These are phyloP conservation scores for Claviceps monticola DNA, from an alignment of 2,329 filamentous ascomycete species.

Conservation along the genomic window DNA sequence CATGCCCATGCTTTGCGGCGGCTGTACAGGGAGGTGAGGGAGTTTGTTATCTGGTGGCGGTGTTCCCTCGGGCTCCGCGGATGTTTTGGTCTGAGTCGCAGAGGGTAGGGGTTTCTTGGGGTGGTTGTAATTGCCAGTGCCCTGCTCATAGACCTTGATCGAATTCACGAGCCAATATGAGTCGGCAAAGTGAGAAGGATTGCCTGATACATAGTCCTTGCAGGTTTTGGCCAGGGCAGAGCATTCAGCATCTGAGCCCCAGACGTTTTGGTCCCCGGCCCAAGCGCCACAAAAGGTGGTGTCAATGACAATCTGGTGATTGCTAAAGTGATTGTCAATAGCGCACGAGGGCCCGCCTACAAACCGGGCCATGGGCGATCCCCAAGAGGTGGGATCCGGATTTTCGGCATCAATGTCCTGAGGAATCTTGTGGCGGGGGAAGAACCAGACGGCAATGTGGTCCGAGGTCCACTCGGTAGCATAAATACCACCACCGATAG, in stretches of 20 bases:
- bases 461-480: conserved; percentile 62
- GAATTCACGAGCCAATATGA: conserved; percentile 68
- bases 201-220: conserved; percentile 54
- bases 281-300: conserved; percentile 81
- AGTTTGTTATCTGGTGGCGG: too few relatives aligned
- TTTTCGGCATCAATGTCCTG: conserved; percentile 42
- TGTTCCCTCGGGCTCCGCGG: not conserved
- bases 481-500: conserved; percentile 53
- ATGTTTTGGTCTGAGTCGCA: not conserved
- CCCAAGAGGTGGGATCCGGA: conserved; percentile 58
- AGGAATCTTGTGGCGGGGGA: conserved; percentile 52
- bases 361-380: conserved; percentile 54
- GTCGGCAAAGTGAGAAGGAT: conserved; percentile 55
- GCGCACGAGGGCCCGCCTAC: conserved; percentile 52
- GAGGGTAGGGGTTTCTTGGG: not conserved
- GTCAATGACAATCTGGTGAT: conserved; percentile 67
- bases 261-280: conserved; percentile 52
- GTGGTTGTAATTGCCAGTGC: not conserved
- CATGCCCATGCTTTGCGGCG: not conserved
- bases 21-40: not conserved
- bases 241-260: conserved; percentile 44
- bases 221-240: conserved; percentile 49
- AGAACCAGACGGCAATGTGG: conserved; percentile 71
- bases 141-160: conserved; percentile 44
- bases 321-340: conserved; percentile 53